Evolutionary conservation across 306 rosid species (phyloP).

Genomic region (Coriaria nepalensis): DNA sequence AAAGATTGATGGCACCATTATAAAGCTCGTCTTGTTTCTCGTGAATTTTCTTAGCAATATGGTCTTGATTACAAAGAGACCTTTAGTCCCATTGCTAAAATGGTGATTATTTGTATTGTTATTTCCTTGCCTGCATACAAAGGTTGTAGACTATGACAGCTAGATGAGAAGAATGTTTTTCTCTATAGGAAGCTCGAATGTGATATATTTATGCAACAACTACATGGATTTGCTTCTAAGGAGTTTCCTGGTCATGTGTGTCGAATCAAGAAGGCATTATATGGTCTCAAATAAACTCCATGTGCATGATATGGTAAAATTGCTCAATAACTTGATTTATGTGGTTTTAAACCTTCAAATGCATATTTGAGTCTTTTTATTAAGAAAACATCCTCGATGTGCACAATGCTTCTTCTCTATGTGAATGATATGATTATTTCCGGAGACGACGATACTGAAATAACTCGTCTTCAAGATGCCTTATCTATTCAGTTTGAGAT

Average conservation of each 20-base stretch:
- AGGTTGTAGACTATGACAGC: background rate
- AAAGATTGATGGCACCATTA: background rate
- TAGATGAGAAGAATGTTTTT: too few relatives aligned
- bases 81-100: conserved; percentile 2
- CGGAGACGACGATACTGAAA: background rate
- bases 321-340: too few relatives aligned
- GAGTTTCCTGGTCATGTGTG: background rate
- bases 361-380: background rate
- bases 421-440: background rate
- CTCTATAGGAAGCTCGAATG: too few relatives aligned
- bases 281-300: too few relatives aligned
- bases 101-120: background rate
- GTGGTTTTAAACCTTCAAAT: background rate
- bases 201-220: too few relatives aligned
- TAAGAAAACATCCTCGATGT: background rate
- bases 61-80: background rate
- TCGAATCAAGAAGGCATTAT: background rate
- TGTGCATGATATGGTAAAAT: too few relatives aligned
- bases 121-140: background rate
- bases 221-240: too few relatives aligned
- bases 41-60: too few relatives aligned
- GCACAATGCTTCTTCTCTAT: too few relatives aligned
- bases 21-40: background rate
- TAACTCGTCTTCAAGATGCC: background rate
- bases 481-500: background rate